Evolutionary conservation across 2,329 filamentous ascomycete genomes (phyloP).

Genomic region (Scopulariopsis brevicaulis): DNA sequence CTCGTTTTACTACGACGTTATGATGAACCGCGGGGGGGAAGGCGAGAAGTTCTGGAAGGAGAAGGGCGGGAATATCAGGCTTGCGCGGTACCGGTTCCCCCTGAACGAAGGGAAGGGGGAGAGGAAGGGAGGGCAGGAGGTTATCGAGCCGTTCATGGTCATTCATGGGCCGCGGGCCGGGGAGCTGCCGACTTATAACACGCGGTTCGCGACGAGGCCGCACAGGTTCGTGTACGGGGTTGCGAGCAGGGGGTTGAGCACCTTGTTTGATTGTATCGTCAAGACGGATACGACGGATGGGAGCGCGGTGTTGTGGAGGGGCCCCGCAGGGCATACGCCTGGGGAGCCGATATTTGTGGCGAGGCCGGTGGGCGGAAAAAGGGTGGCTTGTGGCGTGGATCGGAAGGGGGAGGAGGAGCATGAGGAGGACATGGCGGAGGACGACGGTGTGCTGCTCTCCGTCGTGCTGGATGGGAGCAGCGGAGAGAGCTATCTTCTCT

Average conservation of each 20-base stretch:
- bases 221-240: conserved; percentile 52
- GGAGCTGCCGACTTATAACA: conserved; percentile 59
- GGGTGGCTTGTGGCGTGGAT: no score
- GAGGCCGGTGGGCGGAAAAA: conserved; percentile 17
- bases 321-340: conserved; percentile 47
- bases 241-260: conserved; percentile 43
- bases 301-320: conserved; percentile 43
- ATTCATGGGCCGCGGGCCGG: conserved; percentile 42
- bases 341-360: conserved; percentile 58
- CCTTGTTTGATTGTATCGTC: conserved; percentile 49
- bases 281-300: conserved; percentile 52
- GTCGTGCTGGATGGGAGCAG: conserved; percentile 52
- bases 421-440: conserved; percentile 35
- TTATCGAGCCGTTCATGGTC: background rate
- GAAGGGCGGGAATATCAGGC: conserved; percentile 21
- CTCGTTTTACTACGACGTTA: conserved; percentile 57
- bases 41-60: conserved; percentile 29
- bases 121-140: conserved; percentile 2
- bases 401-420: no score
- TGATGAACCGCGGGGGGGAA: conserved; percentile 41
- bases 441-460: conserved; percentile 50
- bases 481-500: conserved; percentile 52
- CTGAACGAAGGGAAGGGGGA: conserved; percentile 12
- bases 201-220: conserved; percentile 32
- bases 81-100: conserved; percentile 32